These are phyloP conservation scores for Boeremia lycopersici DNA, from an alignment of 2,329 filamentous ascomycete genomes.

Conservation along the genomic window DNA sequence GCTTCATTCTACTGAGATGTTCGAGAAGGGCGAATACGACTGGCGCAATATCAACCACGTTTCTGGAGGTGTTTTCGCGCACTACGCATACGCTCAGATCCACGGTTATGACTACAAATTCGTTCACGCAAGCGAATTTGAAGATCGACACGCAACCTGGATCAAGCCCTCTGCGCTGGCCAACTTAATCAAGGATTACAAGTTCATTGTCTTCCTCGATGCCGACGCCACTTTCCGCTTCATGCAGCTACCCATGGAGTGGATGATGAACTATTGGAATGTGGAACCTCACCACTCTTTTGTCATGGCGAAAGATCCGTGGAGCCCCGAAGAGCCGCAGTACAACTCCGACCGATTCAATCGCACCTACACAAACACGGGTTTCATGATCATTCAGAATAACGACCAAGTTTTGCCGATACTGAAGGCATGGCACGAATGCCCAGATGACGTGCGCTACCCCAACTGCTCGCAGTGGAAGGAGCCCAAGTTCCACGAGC, in stretches of 20 bases:
- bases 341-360: slow-evolving; percentile 52
- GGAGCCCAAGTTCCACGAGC: slow-evolving; percentile 47
- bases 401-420: slow-evolving; percentile 56
- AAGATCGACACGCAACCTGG: slow-evolving; percentile 55
- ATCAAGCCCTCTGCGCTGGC: slow-evolving; percentile 51
- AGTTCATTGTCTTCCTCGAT: slow-evolving; percentile 57
- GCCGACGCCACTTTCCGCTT: slow-evolving; percentile 56
- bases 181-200: slow-evolving; percentile 46
- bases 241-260: slow-evolving; percentile 56
- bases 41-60: slow-evolving; percentile 47
- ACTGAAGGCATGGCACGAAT: slow-evolving; percentile 56
- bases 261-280: slow-evolving; percentile 59
- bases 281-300: slow-evolving; percentile 51
- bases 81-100: slow-evolving; percentile 50
- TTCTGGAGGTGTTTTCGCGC: slow-evolving; percentile 46
- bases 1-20: slow-evolving; percentile 40
- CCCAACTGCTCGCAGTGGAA: slow-evolving; percentile 48
- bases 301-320: slow-evolving; percentile 55
- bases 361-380: slow-evolving; percentile 56
- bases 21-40: slow-evolving; percentile 40
- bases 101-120: slow-evolving; percentile 59
- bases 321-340: slow-evolving; percentile 37
- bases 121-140: slow-evolving; percentile 49
- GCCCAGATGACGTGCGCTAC: slow-evolving; percentile 45
- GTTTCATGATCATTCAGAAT: slow-evolving; percentile 61